Base-by-base conservation (phyloP, 2,329 filamentous ascomycete genomes). In the Phyllosticta citribraziliensis region DNA sequence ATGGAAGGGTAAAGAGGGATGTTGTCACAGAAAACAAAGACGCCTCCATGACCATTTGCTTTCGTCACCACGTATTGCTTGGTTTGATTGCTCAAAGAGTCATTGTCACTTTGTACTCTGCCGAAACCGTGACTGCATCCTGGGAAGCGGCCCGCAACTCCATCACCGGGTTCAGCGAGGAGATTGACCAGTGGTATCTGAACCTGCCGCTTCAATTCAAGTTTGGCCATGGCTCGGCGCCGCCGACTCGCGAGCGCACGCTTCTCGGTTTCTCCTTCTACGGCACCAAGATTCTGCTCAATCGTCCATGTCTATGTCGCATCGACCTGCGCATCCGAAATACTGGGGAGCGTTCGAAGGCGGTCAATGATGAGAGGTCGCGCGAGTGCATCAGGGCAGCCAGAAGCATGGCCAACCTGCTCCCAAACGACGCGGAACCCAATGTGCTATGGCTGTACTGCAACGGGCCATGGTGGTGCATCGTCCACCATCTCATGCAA, bases 401-500 rank as follows among this genome's bases (percentile, higher is more conserved):
- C 2, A 68, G 68, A 58, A 62, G 65, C 5, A 64, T 76, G 35
- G 60, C 73, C 2, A 63, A 64, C n/a, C 61, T 75, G 9, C 62
- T 76, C 1, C 74, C 74, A 3, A 67, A 70, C 24, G 62, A 67
- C 19, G 63, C 67, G 0, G 66, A 70, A 59, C 62, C 71, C 11
- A 62, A 64, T 17, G 57, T 62, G 6, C 58, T 69, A 2, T 62
- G 60, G 60, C 33, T 62, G 19, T 74, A 75, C 58, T 62, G 70
- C 40, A 66, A 69, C 22, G 70, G 70, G 2, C 74, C 75, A 3
- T 76, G 74, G 74, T 76, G 74, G 73, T 71, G 69, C 17, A 65
- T 73, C n/a, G 65, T 76, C 17, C 74, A 76, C 58, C 68, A 71
- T 55, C 66, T 77, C 12, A 73, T 75, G 67, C 75, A 76, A 65